These are phyloP conservation scores for Naganishia vaughanmartiniae DNA, from an alignment of 768 basidiomycete genomes.

Conservation along the genomic window DNA sequence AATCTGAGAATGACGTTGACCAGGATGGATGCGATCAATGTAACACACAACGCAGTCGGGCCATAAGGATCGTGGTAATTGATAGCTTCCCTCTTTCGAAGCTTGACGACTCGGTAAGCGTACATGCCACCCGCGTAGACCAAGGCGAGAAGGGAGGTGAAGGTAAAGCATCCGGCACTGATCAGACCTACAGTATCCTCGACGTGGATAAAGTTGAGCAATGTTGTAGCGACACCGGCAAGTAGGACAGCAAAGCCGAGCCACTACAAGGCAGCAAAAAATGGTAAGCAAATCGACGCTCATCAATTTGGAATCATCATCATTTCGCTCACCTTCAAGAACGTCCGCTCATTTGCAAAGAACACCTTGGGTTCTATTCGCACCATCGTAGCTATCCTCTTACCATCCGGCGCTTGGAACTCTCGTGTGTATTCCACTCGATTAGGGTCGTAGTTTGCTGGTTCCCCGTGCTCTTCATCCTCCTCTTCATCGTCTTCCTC, in stretches of 20 bases:
- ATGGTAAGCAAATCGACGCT: slow-evolving; percentile 17
- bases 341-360: slow-evolving; percentile 78
- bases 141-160: slow-evolving; percentile 83
- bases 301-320: neutral
- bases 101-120: slow-evolving; percentile 44
- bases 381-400: slow-evolving; percentile 88
- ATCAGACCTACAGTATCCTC: slow-evolving; percentile 66
- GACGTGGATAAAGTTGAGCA: slow-evolving; percentile 49
- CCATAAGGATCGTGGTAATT: slow-evolving; percentile 51
- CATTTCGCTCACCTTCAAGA: slow-evolving; percentile 64
- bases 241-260: slow-evolving; percentile 62
- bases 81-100: slow-evolving; percentile 44
- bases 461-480: slow-evolving; percentile 47
- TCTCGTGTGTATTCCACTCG: slow-evolving; percentile 56
- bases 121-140: slow-evolving; percentile 64
- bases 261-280: slow-evolving; percentile 36
- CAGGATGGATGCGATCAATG: slow-evolving; percentile 43
- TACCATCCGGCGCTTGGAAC: slow-evolving; percentile 78
- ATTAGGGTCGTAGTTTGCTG: slow-evolving; percentile 55
- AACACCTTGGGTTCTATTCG: slow-evolving; percentile 94
- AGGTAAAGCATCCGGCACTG: slow-evolving; percentile 81
- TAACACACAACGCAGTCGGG: slow-evolving; percentile 44
- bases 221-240: slow-evolving; percentile 60
- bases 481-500: slow-evolving; percentile 44
- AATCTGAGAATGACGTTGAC: slow-evolving; percentile 47